phyloP scores from a whole-genome alignment of 2,329 filamentous ascomycete species.

The Nemania sp. region DNA sequence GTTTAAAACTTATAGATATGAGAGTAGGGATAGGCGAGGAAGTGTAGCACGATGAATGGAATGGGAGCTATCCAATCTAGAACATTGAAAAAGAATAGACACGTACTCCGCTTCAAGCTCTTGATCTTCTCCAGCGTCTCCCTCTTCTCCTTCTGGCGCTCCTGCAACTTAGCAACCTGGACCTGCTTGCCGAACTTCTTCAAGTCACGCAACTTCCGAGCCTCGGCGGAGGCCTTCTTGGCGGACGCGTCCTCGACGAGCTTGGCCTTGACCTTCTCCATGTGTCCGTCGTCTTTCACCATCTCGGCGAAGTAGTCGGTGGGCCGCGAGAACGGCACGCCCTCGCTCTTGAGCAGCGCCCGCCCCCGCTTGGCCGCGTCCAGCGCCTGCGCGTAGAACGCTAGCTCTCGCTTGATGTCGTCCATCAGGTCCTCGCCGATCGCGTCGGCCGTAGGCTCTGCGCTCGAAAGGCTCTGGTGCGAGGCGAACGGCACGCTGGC shows the following conservation, averaged over 20 bases:
- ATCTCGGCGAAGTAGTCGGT: constrained; percentile 98
- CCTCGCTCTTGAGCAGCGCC: constrained; percentile 75
- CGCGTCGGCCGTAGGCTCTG: constrained; percentile 62
- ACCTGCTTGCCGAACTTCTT: constrained; percentile 99
- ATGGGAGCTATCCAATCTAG: too few species aligned
- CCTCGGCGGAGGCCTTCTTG: constrained; percentile 91
- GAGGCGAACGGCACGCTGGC: constrained; percentile 76
- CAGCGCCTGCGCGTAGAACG: constrained; percentile 89
- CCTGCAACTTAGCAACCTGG: constrained; percentile 92
- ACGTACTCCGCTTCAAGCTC: constrained; percentile 89
- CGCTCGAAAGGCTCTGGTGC: constrained; percentile 70
- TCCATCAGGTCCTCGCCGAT: constrained; percentile 84
- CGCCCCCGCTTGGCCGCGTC: constrained; percentile 76
- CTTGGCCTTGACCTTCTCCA: constrained; percentile 95
- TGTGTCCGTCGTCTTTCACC: constrained; percentile 97
- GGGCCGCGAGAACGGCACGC: constrained; percentile 82
- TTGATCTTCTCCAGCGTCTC: constrained; percentile 96
- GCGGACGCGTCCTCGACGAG: constrained; percentile 86
- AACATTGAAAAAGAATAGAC: not conserved
- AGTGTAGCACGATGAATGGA: too few species aligned
- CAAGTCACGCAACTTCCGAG: constrained; percentile 86
- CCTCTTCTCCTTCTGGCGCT: constrained; percentile 88
- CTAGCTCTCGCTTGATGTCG: constrained; percentile 87
- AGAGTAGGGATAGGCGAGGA: not conserved
- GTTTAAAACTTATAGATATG: not conserved